A percentile compares a stretch with the other conserved stretches of the same genome.
Conservation (phyloP, 805 yeast genomes). For the Kuraishia floccosa region DNA sequence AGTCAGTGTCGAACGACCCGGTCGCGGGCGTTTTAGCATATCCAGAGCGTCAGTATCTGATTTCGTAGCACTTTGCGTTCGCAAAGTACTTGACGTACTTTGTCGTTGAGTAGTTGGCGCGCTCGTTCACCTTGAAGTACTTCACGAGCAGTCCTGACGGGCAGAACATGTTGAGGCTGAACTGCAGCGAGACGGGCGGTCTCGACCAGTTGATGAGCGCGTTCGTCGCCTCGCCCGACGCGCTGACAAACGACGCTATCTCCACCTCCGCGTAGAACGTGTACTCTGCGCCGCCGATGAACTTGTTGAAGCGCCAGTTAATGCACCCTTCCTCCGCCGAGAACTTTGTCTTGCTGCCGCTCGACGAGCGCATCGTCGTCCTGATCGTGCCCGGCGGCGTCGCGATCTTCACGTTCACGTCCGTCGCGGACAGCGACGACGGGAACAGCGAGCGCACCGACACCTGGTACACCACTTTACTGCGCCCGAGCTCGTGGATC, state of each 20-base stretch:
- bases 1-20: too few species aligned
- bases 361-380: slow-evolving; percentile 25
- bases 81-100: slow-evolving; percentile 84
- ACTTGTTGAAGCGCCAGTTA: slow-evolving; percentile 60
- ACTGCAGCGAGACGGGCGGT: slow-evolving; percentile 67
- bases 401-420: slow-evolving; percentile 56
- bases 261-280: slow-evolving; percentile 39
- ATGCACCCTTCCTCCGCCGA: slow-evolving; percentile 54
- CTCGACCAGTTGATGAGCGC: slow-evolving; percentile 35
- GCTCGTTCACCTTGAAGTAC: slow-evolving; percentile 55
- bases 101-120: slow-evolving; percentile 50
- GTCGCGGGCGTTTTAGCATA: too few species aligned
- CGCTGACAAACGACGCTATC: slow-evolving; percentile 19
- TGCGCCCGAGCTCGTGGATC: slow-evolving; percentile 29
- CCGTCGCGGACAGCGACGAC: slow-evolving; percentile 45
- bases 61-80: slow-evolving; percentile 71
- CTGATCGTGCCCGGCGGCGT: slow-evolving; percentile 52
- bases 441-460: slow-evolving; percentile 53
- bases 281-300: slow-evolving; percentile 56
- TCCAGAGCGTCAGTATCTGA: slow-evolving; percentile 49
- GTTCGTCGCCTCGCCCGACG: slow-evolving; percentile 4
- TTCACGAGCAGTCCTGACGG: slow-evolving; percentile 68
- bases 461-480: slow-evolving; percentile 43
- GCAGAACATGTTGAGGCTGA: slow-evolving; percentile 63
- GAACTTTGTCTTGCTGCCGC: slow-evolving; percentile 60